phyloP scores from a whole-genome alignment of 2,329 filamentous ascomycete species.

The Ophiognomonia clavigignenti-juglandacearum region DNA sequence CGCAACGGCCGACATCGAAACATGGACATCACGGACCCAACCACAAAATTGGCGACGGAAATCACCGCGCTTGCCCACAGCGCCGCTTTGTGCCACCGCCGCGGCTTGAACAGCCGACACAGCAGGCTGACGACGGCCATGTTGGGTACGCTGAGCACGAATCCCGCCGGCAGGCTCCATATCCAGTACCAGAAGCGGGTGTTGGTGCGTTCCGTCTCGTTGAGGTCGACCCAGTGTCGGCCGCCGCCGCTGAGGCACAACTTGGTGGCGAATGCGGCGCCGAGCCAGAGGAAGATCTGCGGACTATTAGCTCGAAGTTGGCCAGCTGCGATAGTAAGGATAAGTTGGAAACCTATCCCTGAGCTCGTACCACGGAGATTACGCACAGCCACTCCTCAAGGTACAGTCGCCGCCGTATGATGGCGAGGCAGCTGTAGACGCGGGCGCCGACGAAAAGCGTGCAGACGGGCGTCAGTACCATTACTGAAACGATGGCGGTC shows the following conservation, averaged over 20 bases:
- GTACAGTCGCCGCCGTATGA: background rate
- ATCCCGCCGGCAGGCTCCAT: background rate
- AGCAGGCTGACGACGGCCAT: background rate
- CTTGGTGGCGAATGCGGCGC: background rate
- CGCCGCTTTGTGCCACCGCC: background rate
- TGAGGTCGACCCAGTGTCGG: background rate
- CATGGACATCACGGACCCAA: background rate
- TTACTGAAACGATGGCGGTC: background rate
- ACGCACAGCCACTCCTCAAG: background rate
- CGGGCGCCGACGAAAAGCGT: background rate
- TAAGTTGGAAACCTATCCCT: background rate
- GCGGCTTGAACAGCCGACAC: background rate
- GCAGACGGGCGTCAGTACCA: background rate
- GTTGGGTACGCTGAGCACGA: background rate
- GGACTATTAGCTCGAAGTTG: too few species aligned
- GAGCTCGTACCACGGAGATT: background rate
- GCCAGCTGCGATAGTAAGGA: too few species aligned
- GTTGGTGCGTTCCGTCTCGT: background rate
- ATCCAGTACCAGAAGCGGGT: background rate
- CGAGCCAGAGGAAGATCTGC: background rate
- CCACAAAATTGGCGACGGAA: background rate
- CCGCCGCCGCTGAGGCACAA: background rate
- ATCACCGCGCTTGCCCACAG: background rate
- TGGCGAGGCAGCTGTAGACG: background rate
- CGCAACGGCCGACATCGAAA: background rate